phyloP scores from a whole-genome alignment of 1,284 basidiomycete species.

The Porodaedalea pini region DNA sequence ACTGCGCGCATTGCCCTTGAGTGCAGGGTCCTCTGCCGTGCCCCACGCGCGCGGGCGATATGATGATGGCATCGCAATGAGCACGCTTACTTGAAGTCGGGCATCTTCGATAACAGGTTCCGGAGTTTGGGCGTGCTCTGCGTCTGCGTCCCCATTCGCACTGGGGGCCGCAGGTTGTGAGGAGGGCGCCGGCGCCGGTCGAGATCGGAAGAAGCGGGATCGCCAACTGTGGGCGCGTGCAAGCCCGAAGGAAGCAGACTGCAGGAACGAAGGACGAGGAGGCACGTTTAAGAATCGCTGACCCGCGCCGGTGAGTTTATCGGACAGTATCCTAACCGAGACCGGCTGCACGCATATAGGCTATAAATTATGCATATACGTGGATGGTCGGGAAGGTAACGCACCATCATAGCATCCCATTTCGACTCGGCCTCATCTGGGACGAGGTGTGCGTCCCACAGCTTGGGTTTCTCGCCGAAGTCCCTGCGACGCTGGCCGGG shows the following conservation, averaged over 20 bases:
- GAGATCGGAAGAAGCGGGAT: not conserved
- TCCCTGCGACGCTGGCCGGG: too few species aligned
- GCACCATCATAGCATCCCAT: conserved; percentile 52
- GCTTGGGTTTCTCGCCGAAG: conserved; percentile 47
- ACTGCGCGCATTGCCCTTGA: conserved; percentile 32
- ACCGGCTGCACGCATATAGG: conserved; percentile 12
- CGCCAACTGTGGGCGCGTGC: not conserved
- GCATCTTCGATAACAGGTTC: conserved; percentile 33
- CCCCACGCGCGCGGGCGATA: conserved; percentile 26
- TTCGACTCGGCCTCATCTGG: conserved; percentile 18
- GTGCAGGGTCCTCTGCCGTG: conserved; percentile 1
- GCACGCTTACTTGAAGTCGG: conserved; percentile 48
- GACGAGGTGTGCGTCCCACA: conserved; percentile 50
- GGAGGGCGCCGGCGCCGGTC: not conserved
- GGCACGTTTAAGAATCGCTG: not conserved
- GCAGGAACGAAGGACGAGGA: not conserved
- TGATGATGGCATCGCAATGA: conserved; percentile 60
- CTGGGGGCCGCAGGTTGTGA: not conserved
- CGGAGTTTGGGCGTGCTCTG: conserved; percentile 35
- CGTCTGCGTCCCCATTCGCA: conserved; percentile 32
- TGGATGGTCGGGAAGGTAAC: conserved; percentile 18
- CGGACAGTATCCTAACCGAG: conserved; percentile 14
- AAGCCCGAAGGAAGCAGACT: conserved; percentile 2
- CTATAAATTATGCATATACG: not conserved
- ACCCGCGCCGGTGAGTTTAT: conserved; percentile 14